Percentiles rank a stretch among this genome's conserved stretches.
phyloP scores from a whole-genome alignment of 1,139 yeast genomes.

The Sugiyamaella pinicola region DNA sequence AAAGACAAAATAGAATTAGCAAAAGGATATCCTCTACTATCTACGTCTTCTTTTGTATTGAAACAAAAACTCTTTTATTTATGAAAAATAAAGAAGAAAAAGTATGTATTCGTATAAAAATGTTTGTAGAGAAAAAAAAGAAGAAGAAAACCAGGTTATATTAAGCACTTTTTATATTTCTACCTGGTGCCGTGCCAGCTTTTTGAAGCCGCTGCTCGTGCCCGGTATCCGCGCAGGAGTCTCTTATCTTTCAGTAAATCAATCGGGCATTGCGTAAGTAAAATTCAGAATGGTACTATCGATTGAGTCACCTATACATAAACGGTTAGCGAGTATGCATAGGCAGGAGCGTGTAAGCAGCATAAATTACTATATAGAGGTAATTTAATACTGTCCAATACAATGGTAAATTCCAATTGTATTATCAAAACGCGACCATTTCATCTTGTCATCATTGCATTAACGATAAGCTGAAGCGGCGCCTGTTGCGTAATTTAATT shows the following conservation, averaged over 20 bases:
- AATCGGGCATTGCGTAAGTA: neutral
- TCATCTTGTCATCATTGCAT: slow-evolving; percentile 13
- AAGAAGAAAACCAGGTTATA: neutral
- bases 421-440: neutral
- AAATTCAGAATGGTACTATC: slow-evolving; percentile 3
- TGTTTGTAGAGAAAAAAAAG: neutral
- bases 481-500: no score
- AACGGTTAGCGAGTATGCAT: neutral
- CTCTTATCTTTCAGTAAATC: neutral
- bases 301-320: slow-evolving; percentile 9
- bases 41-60: slow-evolving; percentile 4
- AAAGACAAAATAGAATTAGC: neutral
- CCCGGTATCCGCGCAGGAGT: neutral
- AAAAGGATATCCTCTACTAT: neutral
- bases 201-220: no score
- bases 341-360: neutral
- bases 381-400: neutral
- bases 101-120: neutral
- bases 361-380: neutral
- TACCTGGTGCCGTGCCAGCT: slow-evolving; percentile 10
- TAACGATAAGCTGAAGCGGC: neutral
- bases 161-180: neutral
- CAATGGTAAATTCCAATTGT: neutral
- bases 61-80: neutral
- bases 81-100: neutral